These are phyloP conservation scores for Podospora pseudoanserina DNA, from an alignment of 495 filamentous ascomycete genomes.

Conservation along the genomic window DNA sequence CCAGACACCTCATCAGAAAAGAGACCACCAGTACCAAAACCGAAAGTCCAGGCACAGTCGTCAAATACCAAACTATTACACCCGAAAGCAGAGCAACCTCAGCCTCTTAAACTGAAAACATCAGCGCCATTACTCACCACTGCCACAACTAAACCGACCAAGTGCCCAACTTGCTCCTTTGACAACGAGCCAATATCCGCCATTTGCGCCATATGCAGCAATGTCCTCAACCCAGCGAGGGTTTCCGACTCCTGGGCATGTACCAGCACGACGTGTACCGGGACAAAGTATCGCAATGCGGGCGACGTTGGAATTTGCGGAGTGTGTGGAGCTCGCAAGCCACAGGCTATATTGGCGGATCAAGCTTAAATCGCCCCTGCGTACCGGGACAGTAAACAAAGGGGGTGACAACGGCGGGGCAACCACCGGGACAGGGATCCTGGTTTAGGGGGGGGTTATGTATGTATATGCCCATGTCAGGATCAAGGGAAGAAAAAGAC, in stretches of 20 bases:
- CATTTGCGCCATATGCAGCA: constrained; percentile 61
- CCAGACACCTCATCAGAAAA: not conserved
- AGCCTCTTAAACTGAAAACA: not conserved
- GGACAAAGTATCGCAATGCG: constrained; percentile 58
- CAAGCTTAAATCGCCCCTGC: not conserved
- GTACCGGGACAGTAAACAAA: no score
- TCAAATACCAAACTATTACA: not conserved
- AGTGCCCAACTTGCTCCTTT: constrained; percentile 63
- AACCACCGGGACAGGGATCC: no score
- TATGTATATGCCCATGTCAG: no score
- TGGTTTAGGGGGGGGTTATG: no score
- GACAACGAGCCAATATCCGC: constrained; percentile 47
- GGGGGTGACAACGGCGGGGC: no score
- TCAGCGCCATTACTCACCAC: not conserved
- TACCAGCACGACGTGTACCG: constrained; percentile 48
- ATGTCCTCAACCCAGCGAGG: constrained; percentile 55
- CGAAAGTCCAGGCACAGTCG: not conserved
- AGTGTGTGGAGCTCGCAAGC: constrained; percentile 53
- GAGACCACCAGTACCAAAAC: not conserved
- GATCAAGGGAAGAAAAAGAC: no score
- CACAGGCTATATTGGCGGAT: not conserved
- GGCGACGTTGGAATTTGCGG: constrained; percentile 64
- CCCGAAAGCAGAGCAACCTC: not conserved
- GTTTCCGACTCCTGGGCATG: constrained; percentile 59
- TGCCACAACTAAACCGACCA: not conserved